Percentiles rank a stretch among this genome's conserved stretches.
Evolutionary conservation across 2,329 filamentous ascomycete species (phyloP).

Genomic region (Sclerotinia nivalis): DNA sequence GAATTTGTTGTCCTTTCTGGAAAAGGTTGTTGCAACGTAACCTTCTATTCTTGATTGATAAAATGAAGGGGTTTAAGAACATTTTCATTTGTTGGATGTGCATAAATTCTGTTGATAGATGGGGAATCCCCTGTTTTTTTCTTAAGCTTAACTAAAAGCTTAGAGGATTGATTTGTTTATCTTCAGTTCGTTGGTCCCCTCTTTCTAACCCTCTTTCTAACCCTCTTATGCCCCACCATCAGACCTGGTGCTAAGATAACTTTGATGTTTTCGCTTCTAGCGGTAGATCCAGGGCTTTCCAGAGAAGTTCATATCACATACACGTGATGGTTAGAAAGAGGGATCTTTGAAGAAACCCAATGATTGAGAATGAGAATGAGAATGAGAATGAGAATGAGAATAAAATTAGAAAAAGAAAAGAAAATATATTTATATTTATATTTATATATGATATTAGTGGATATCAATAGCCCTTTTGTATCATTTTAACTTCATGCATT

Average conservation of each 20-base stretch:
- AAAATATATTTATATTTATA: neutral
- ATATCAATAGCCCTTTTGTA: neutral
- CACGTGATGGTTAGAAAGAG: constrained; percentile 1
- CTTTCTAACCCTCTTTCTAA: neutral
- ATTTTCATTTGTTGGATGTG: neutral
- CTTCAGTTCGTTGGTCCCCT: neutral
- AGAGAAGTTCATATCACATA: neutral
- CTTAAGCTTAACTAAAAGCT: neutral
- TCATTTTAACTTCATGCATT: neutral
- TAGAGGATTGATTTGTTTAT: neutral
- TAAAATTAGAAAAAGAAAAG: neutral
- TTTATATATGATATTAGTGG: neutral
- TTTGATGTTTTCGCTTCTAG: constrained; percentile 6
- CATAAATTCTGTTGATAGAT: neutral
- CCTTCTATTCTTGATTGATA: neutral
- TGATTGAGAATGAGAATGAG: neutral
- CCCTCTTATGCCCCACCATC: constrained; percentile 7
- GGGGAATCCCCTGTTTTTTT: constrained; percentile 2
- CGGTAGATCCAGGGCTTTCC: constrained; percentile 20
- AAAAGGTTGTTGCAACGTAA: constrained; percentile 9
- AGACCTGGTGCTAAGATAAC: constrained; percentile 9
- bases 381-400: neutral
- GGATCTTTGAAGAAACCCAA: neutral
- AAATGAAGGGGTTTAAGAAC: neutral
- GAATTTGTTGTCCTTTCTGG: neutral